A percentile compares a stretch with the other conserved stretches of the same genome.
phyloP scores from a whole-genome alignment of 305 asterid genomes.

The Solanum chacoense region DNA sequence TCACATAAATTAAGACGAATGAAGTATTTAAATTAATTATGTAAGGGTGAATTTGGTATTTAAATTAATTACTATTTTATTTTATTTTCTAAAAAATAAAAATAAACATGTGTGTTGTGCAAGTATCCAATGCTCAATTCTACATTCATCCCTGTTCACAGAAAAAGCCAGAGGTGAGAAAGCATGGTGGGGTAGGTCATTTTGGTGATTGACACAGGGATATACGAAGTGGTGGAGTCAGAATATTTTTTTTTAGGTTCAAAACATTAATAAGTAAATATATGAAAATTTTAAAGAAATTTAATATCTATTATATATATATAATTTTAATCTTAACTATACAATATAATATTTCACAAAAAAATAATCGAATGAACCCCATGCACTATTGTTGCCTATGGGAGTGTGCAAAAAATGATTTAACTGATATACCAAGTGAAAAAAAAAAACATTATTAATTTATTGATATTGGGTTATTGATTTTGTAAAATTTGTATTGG shows the following conservation, averaged over 20 bases:
- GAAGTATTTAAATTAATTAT: background rate
- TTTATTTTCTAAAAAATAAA: background rate
- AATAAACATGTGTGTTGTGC: background rate
- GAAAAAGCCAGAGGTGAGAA: background rate
- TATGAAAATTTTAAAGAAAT: background rate
- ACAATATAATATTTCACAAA: background rate
- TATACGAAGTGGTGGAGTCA: accelerated
- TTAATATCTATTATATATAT: background rate
- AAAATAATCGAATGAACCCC: background rate
- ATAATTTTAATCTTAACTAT: background rate
- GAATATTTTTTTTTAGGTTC: background rate
- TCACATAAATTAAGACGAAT: background rate
- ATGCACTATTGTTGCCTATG: background rate
- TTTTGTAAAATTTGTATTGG: background rate
- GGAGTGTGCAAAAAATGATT: background rate
- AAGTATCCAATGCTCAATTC: background rate
- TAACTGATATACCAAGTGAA: background rate
- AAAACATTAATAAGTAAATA: background rate
- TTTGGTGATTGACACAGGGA: background rate
- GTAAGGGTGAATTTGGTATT: background rate
- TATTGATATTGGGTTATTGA: background rate
- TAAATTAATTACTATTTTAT: background rate
- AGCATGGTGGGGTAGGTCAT: background rate
- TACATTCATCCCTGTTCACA: background rate
- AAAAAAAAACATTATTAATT: background rate